phyloP scores from a whole-genome alignment of 1,284 basidiomycete species.

The Caloboletus firmus region DNA sequence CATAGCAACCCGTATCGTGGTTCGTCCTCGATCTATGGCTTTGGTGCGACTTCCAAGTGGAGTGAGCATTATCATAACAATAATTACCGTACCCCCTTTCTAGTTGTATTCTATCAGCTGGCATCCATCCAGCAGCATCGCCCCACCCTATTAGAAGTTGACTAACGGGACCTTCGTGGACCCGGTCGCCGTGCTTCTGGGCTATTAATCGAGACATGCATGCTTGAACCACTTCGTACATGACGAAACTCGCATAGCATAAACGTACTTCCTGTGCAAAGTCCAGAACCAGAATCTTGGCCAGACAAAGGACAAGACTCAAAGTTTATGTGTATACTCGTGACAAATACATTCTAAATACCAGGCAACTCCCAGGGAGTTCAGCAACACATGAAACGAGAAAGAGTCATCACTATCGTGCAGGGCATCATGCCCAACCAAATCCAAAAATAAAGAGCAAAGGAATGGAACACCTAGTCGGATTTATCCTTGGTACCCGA shows the following conservation, averaged over 20 bases:
- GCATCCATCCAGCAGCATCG: not conserved
- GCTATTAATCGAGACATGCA: not conserved
- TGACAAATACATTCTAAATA: slow-evolving; percentile 15
- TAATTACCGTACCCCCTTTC: too few relatives aligned
- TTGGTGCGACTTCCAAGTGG: not conserved
- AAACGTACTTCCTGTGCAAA: not conserved
- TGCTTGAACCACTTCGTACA: not conserved
- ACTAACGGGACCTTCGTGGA: not conserved
- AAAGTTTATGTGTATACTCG: not conserved
- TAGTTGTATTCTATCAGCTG: too few relatives aligned
- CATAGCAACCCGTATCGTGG: too few relatives aligned
- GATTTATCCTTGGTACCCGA: slow-evolving; percentile 19
- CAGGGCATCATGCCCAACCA: slow-evolving; percentile 1
- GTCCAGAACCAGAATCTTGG: too few relatives aligned
- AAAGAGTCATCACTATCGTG: not conserved
- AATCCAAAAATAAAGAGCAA: not conserved
- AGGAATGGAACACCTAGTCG: slow-evolving; percentile 5
- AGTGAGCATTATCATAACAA: too few relatives aligned
- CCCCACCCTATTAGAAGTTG: not conserved
- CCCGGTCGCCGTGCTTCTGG: not conserved
- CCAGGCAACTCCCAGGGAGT: not conserved
- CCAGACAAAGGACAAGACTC: not conserved
- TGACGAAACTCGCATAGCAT: not conserved
- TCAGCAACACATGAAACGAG: slow-evolving; percentile 3
- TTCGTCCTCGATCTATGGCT: too few relatives aligned